Conservation (phyloP, 148 eudicot species). For the Chenopodium formosanum region DNA sequence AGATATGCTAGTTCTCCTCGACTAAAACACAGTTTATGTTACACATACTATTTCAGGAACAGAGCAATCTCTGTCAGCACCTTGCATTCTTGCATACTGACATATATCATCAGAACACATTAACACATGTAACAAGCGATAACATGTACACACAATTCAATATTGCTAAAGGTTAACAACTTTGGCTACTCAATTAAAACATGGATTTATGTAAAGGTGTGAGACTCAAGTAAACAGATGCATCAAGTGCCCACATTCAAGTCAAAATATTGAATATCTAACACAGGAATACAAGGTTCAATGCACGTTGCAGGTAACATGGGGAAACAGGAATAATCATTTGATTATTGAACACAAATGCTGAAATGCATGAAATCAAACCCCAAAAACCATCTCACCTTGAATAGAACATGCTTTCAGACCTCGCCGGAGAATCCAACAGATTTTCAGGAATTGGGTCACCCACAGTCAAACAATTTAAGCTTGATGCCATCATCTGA, state of each 20-base stretch:
- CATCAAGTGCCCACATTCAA: neutral
- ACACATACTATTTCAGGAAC: neutral
- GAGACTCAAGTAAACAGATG: neutral
- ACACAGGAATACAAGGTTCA: neutral
- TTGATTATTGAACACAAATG: neutral
- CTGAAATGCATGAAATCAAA: neutral
- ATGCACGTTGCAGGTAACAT: neutral
- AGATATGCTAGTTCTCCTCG: neutral
- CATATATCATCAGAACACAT: neutral
- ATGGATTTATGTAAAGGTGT: neutral
- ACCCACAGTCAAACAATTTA: constrained; percentile 89
- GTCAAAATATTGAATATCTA: neutral
- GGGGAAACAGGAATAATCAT: too few species aligned
- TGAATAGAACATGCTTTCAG: constrained; percentile 59
- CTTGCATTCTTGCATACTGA: neutral
- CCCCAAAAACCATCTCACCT: constrained; percentile 35
- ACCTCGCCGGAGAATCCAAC: constrained; percentile 83
- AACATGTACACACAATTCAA: neutral
- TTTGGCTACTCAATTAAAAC: neutral
- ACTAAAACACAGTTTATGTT: neutral
- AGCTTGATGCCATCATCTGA: constrained; percentile 97
- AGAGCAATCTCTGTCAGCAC: neutral
- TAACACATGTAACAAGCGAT: neutral
- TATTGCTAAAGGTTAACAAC: neutral
- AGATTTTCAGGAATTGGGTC: constrained; percentile 68